Conservation (phyloP, 192 early-diverging fungal genomes). For the Coemansia sp. region DNA sequence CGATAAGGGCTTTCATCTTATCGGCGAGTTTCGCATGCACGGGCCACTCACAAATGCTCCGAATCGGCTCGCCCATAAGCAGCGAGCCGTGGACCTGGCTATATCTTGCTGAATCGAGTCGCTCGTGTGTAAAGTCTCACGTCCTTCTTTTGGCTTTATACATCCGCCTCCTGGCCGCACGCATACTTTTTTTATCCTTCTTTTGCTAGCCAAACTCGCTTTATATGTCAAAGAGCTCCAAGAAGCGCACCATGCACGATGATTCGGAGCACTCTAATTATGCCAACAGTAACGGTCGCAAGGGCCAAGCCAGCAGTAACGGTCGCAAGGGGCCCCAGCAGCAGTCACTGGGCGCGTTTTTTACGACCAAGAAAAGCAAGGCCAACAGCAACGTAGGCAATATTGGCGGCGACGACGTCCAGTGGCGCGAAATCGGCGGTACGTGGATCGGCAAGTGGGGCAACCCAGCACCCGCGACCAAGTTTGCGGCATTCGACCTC, state of each 20-base stretch:
- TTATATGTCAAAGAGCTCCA: constrained; percentile 6
- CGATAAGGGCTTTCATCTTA: not conserved
- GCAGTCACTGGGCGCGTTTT: constrained; percentile 12
- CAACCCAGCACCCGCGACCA: constrained; percentile 22
- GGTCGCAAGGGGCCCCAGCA: constrained; percentile 2
- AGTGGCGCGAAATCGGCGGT: constrained; percentile 34
- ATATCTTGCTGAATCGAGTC: no score
- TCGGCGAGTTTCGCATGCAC: constrained; percentile 7
- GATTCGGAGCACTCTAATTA: not conserved
- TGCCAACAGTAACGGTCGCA: not conserved
- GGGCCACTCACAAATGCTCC: not conserved
- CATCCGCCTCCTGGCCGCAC: not conserved
- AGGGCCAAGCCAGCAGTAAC: not conserved
- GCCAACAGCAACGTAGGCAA: not conserved
- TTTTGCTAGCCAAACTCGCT: not conserved
- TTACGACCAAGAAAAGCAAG: constrained; percentile 9
- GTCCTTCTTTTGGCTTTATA: not conserved
- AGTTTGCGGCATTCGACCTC: constrained; percentile 53
- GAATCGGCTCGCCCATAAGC: constrained; percentile 1
- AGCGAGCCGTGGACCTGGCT: no score
- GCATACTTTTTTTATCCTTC: not conserved
- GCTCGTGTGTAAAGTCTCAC: not conserved
- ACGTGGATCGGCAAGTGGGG: constrained; percentile 48
- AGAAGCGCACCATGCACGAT: constrained; percentile 5
- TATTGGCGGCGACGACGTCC: constrained; percentile 1